Conservation (phyloP, 192 early-diverging fungal genomes). For the Helicostylum pulchrum region DNA sequence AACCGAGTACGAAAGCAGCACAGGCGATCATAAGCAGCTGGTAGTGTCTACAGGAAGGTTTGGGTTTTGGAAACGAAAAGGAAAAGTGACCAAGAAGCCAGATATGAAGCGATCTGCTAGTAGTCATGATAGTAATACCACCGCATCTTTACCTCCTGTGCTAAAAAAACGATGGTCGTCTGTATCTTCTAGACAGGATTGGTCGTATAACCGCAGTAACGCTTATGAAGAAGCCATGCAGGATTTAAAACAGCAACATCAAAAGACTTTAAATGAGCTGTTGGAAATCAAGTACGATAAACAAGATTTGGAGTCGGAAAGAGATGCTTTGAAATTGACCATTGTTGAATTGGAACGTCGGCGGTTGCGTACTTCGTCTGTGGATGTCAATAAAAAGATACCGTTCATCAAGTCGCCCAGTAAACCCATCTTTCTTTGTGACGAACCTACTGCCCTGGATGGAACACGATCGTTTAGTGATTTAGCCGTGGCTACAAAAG, state of each 20-base stretch:
- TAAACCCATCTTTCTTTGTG: too few species aligned
- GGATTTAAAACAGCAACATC: not conserved
- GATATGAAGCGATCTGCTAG: slow-evolving; percentile 10
- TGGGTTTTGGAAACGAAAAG: slow-evolving; percentile 12
- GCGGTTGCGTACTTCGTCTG: too few species aligned
- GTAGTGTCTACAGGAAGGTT: slow-evolving; percentile 48
- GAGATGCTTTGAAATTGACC: slow-evolving; percentile 52
- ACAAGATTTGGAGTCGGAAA: slow-evolving; percentile 43
- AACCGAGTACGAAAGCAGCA: slow-evolving; percentile 61
- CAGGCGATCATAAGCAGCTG: not conserved
- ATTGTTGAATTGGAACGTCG: slow-evolving; percentile 23
- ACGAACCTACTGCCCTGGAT: not conserved
- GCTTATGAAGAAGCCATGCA: slow-evolving; percentile 1
- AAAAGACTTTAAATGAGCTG: slow-evolving; percentile 17
- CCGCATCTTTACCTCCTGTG: not conserved
- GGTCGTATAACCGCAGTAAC: not conserved
- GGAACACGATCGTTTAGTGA: not conserved
- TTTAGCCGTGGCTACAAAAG: not conserved
- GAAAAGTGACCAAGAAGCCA: slow-evolving; percentile 7
- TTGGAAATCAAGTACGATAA: slow-evolving; percentile 53
- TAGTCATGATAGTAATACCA: not conserved
- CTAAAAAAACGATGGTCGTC: slow-evolving; percentile 18
- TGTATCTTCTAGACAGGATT: slow-evolving; percentile 7
- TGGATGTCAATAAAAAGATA: too few species aligned
- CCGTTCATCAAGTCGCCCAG: too few species aligned